A percentile compares a stretch with the other conserved stretches of the same genome.
phyloP scores from a whole-genome alignment of 352 stramenopile genomes.

The Globisporangium nunn region DNA sequence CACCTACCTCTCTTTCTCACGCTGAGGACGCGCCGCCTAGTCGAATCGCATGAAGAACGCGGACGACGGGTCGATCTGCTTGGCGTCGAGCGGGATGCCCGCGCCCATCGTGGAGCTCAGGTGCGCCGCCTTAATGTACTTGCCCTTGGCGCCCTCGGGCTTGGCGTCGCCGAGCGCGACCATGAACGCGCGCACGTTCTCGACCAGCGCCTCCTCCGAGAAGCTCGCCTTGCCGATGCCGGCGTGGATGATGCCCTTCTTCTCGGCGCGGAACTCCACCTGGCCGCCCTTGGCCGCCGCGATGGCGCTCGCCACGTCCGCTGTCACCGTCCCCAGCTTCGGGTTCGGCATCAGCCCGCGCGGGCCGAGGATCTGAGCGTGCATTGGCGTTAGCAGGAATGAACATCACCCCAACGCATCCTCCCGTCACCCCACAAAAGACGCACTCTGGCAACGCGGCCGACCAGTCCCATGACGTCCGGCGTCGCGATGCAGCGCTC shows the following conservation, averaged over 20 bases:
- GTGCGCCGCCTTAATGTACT: slow-evolving; percentile 89
- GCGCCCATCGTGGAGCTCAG: slow-evolving; percentile 84
- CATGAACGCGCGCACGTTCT: slow-evolving; percentile 92
- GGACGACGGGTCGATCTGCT: slow-evolving; percentile 79
- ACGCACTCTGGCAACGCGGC: slow-evolving; percentile 82
- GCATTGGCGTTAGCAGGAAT: no score
- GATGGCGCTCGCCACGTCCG: slow-evolving; percentile 85
- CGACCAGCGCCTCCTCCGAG: slow-evolving; percentile 83
- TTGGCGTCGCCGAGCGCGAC: slow-evolving; percentile 87
- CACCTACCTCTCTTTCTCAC: neutral
- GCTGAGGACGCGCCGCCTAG: neutral
- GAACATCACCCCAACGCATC: no score
- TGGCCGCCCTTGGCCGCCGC: slow-evolving; percentile 69
- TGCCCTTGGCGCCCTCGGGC: slow-evolving; percentile 90
- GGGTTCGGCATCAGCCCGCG: slow-evolving; percentile 97
- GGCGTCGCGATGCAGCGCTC: slow-evolving; percentile 90
- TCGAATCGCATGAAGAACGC: slow-evolving; percentile 85
- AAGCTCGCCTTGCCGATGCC: slow-evolving; percentile 88
- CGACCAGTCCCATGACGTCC: slow-evolving; percentile 91
- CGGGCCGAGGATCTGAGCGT: slow-evolving; percentile 84
- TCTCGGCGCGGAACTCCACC: slow-evolving; percentile 87
- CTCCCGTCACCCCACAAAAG: no score
- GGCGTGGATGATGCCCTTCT: slow-evolving; percentile 87
- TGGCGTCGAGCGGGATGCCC: slow-evolving; percentile 72
- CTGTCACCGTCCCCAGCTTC: slow-evolving; percentile 95